Evolutionary conservation across 805 yeast species (phyloP), one percentile per base, ranked within the genome.

Genomic region (Candida jianshihensis): DNA sequence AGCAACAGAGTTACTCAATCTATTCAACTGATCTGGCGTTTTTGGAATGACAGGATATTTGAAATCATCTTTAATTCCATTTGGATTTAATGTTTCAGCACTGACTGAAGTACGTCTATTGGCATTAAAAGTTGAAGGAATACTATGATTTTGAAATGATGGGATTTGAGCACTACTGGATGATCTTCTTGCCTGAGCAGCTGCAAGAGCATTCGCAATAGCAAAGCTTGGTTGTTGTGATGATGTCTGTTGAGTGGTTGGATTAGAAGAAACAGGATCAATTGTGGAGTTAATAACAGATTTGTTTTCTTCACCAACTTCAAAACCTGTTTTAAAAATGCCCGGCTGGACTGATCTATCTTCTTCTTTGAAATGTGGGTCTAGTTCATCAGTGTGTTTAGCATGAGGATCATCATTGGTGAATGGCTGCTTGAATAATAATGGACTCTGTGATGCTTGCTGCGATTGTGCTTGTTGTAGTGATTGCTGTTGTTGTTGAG

Each of bases 51-150:
- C 76, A 10, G 90, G 89, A 6, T 85, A 82, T 42, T 66, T 73
- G 89, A 89, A 82, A 36, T 75, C 70, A 24, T 74, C 68, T 37
- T 68, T 66, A 51, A 83, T 78, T 24, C 73, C 75, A 42, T 77
- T 78, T 6, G 92, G 94, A 53, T 83, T 81, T 50, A 83, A 59
- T 2, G 92, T 81, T 61, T 88, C 97, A 5, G 96, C 96, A 38
- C 88, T 77, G 12, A 88, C 96, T 16, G 94, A 81, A 4, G 88
- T 83, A 64, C 97, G 78, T 66, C 96, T 77, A 56, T 79, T 74
- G 36, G 85, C 87, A 57, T 80, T 83, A 60, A 81, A 81, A 35
- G 74, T 69, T 38, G 68, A 59, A 27, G 84, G 86, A 39, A 77
- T 61, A 42, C 65, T 59, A 38, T 25, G 57, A 48, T 36, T 42